Conservation (phyloP, 768 basidiomycete species). For the Leccinum imitatum region DNA sequence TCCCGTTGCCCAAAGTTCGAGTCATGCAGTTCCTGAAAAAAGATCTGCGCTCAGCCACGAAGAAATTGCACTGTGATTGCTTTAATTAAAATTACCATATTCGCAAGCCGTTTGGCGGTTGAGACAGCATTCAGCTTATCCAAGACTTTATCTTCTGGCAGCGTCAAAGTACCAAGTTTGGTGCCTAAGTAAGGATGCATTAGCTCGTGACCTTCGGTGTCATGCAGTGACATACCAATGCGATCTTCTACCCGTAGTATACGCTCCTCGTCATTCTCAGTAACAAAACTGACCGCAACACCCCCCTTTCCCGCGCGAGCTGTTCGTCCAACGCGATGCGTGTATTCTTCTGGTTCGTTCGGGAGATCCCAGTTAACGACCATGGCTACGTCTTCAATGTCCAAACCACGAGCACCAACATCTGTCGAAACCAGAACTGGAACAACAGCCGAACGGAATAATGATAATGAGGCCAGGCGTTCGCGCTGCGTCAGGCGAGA, state of each 20-base stretch:
- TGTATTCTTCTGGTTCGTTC: conserved; percentile 86
- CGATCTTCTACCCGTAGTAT: conserved; percentile 81
- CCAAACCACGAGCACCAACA: conserved; percentile 92
- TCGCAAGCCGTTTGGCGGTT: conserved; percentile 88
- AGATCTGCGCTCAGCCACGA: conserved; percentile 3
- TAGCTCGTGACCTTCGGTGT: neutral
- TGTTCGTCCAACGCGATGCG: conserved; percentile 92
- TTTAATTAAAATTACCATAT: conserved; percentile 70
- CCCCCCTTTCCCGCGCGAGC: conserved; percentile 90
- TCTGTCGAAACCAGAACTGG: conserved; percentile 94
- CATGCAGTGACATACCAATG: conserved; percentile 59
- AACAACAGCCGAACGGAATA: conserved; percentile 83
- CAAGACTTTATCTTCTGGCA: conserved; percentile 81
- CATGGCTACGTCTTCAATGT: conserved; percentile 94
- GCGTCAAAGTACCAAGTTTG: conserved; percentile 66
- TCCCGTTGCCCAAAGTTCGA: conserved; percentile 89
- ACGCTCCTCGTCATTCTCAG: conserved; percentile 86
- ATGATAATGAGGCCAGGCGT: conserved; percentile 75
- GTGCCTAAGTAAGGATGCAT: conserved; percentile 48
- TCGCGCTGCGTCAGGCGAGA: conserved; percentile 93
- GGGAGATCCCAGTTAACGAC: conserved; percentile 99
- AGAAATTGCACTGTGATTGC: neutral
- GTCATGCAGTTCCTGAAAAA: conserved; percentile 75
- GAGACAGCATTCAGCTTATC: conserved; percentile 87
- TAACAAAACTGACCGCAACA: conserved; percentile 90